Base-by-base conservation (phyloP, 2,329 filamentous ascomycete species). In the Diaporthe helianthi region DNA sequence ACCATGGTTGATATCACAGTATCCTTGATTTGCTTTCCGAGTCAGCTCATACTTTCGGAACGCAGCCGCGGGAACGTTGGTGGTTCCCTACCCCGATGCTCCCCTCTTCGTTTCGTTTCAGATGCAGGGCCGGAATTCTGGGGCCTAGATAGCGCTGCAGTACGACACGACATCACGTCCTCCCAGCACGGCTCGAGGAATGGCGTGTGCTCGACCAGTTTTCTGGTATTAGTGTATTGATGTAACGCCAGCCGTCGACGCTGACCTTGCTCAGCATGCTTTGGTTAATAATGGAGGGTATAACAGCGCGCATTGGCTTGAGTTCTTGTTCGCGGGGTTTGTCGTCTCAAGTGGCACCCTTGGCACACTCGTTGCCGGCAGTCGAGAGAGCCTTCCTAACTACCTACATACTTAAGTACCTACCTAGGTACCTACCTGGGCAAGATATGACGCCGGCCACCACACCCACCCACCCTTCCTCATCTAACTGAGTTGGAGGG, bases 51-150 rank as follows among this genome's bases (percentile, higher is more conserved):
- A 36, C 47, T 69, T 65, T 53, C 41, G 49, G 67, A 44, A 65
- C 33, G 41, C 67, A 58, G 51, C 51, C 61, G 67, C 67, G 60
- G 67, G 61, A 63, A 26, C 47, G 53, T 58, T 54, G 58, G 58
- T 22, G 41, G 44, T 58, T 47, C 46, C 17, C 60, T 38, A 54
- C 54, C 44, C 31, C 47, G 46, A 52, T 58, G 36, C 46, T 64
- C 47, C 49, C 68, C 36, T 55, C 49, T 70, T 52, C 41, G 53
- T 69, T 67, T 70, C 64, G 54, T 70, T 67, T 67, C 68, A 58
- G 41, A 47, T 49, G 55, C 46, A 33, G 64, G 47, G 41, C 33
- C n/a, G 64, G 49, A 67, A 67, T 31, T 53, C 47, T 63, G 64
- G 54, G 49, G 63, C 68, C 41, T 29, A 63, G 29, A 36, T 47